A percentile compares a stretch with the other conserved stretches of the same genome.
Conservation (phyloP, 768 basidiomycete genomes). For the Pleurotus djamor region DNA sequence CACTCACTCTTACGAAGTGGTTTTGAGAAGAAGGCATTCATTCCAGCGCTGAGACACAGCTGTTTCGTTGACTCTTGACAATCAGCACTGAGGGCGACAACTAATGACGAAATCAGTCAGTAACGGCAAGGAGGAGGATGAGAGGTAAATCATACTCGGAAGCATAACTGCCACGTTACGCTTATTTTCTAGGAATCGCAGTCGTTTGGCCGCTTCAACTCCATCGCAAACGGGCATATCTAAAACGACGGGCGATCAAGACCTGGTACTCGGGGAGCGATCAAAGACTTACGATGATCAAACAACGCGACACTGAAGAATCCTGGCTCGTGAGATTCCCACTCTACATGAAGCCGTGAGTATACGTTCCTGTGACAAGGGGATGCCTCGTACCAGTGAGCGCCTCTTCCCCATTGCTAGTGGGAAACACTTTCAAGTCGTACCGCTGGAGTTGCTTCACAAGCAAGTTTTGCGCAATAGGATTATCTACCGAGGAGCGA, state of each 20-base stretch:
- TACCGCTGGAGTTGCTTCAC: conserved; percentile 66
- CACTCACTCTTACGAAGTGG: conserved; percentile 58
- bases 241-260: conserved; percentile 17
- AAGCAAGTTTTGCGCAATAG: conserved; percentile 65
- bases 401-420: conserved; percentile 69
- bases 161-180: conserved; percentile 47
- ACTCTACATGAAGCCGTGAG: conserved; percentile 35
- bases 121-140: background rate
- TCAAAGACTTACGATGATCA: conserved; percentile 59
- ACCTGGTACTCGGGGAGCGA: background rate
- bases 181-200: conserved; percentile 57
- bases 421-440: conserved; percentile 58
- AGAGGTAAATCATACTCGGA: conserved; percentile 44
- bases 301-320: conserved; percentile 71
- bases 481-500: conserved; percentile 48
- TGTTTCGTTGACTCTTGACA: conserved; percentile 76
- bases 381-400: conserved; percentile 38
- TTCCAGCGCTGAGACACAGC: conserved; percentile 74
- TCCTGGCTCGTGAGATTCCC: conserved; percentile 66
- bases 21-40: conserved; percentile 77
- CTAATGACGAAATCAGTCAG: conserved; percentile 26
- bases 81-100: conserved; percentile 73
- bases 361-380: too few species aligned
- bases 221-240: conserved; percentile 83
- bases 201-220: conserved; percentile 67